Percentiles rank a stretch among this genome's conserved stretches.
Conservation (phyloP, 768 basidiomycete species). For the Tulasnella sp. region DNA sequence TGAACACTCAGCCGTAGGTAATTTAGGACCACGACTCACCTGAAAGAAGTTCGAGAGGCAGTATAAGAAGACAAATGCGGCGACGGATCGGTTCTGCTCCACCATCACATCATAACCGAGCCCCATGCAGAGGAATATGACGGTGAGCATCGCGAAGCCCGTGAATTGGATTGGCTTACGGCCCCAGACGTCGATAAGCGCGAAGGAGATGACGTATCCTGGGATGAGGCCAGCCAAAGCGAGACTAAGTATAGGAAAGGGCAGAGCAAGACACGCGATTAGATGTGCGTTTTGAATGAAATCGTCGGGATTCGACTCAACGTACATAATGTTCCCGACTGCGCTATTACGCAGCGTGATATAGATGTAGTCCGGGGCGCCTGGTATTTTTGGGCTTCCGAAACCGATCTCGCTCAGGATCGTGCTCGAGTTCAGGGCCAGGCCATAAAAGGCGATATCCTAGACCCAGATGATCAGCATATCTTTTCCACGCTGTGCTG, state of each 20-base stretch:
- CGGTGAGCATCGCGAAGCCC: constrained; percentile 26
- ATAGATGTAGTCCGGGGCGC: constrained; percentile 19
- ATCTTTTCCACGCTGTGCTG: too few species aligned
- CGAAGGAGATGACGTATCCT: constrained; percentile 24
- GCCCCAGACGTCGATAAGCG: constrained; percentile 29
- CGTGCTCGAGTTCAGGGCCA: constrained; percentile 20
- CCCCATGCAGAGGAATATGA: constrained; percentile 24
- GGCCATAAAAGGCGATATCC: constrained; percentile 20
- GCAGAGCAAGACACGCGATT: not conserved
- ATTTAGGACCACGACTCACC: too few species aligned
- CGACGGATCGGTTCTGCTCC: constrained; percentile 22
- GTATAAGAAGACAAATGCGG: constrained; percentile 27
- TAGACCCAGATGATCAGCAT: too few species aligned
- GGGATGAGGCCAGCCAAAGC: constrained; percentile 24
- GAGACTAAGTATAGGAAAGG: constrained; percentile 15
- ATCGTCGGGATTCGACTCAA: not conserved
- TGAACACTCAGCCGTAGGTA: not conserved
- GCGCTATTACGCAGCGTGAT: constrained; percentile 26
- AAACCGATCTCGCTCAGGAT: constrained; percentile 18
- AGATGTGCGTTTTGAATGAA: too few species aligned
- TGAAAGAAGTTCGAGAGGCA: constrained; percentile 30
- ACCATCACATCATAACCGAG: constrained; percentile 28
- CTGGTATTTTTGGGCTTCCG: constrained; percentile 24
- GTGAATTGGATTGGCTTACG: constrained; percentile 30
- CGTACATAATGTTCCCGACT: constrained; percentile 40